Conservation (phyloP, 345 rosid genomes). For the Carallia brachiata region DNA sequence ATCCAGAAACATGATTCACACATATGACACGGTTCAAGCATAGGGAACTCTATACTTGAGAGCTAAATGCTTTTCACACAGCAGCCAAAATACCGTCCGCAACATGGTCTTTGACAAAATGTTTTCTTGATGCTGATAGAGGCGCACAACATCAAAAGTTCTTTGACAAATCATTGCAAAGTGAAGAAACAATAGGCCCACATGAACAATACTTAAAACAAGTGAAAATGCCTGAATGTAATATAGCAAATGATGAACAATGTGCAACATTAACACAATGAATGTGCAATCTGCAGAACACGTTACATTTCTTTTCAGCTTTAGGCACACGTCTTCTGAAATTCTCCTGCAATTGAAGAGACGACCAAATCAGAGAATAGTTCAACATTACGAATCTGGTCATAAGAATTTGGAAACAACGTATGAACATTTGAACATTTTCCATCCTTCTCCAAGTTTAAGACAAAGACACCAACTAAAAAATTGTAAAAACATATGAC, state of each 20-base stretch:
- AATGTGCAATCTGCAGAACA: background rate
- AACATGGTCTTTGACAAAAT: no score
- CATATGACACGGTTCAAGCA: no score
- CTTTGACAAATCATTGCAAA: background rate
- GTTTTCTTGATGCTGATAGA: no score
- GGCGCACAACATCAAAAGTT: no score
- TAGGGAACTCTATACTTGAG: no score
- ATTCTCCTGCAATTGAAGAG: slow-evolving; percentile 40
- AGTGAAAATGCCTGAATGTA: background rate
- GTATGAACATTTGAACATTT: background rate
- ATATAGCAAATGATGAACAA: background rate
- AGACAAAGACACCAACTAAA: background rate
- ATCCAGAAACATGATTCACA: no score
- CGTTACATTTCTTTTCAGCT: slow-evolving; percentile 44
- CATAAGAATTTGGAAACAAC: background rate
- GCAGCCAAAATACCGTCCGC: no score
- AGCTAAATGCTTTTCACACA: no score
- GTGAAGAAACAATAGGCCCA: background rate
- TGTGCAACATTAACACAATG: background rate
- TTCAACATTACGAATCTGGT: background rate
- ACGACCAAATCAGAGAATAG: slow-evolving; percentile 9
- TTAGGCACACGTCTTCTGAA: slow-evolving; percentile 30
- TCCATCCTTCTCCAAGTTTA: background rate
- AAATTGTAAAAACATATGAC: no score
- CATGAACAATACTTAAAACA: background rate